These are phyloP conservation scores for Penicillium sp. DNA, from an alignment of 2,329 filamentous ascomycete species.

Conservation along the genomic window DNA sequence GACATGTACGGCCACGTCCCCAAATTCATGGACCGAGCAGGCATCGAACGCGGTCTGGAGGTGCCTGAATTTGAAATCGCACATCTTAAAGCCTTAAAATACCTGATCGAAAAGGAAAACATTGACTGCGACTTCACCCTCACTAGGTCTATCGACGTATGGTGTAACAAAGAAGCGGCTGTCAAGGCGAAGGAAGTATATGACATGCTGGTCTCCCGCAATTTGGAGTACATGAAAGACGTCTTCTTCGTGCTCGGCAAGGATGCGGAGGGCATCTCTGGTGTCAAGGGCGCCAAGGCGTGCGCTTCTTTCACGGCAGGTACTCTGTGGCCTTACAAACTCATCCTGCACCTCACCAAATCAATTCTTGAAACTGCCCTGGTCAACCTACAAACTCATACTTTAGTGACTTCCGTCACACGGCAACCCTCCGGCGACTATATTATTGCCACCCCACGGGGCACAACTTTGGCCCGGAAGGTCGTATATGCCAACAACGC, in stretches of 20 bases:
- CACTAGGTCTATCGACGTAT: constrained; percentile 48
- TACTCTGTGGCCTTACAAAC: constrained; percentile 71
- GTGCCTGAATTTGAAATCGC: constrained; percentile 48
- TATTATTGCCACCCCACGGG: too few species aligned
- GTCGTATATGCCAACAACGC: too few species aligned
- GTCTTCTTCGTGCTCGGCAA: constrained; percentile 32
- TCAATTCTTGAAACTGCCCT: too few species aligned
- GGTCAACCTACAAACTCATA: too few species aligned
- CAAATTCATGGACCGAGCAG: constrained; percentile 39
- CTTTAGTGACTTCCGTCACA: too few species aligned
- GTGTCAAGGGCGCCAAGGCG: constrained; percentile 45
- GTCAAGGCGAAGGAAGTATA: constrained; percentile 33
- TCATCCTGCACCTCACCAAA: constrained; percentile 75
- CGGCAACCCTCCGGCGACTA: too few species aligned
- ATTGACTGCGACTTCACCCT: constrained; percentile 53
- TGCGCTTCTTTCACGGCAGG: constrained; percentile 43
- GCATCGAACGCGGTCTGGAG: constrained; percentile 42
- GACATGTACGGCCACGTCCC: constrained; percentile 49
- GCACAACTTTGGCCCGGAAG: too few species aligned
- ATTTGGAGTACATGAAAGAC: constrained; percentile 38
- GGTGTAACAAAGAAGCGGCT: constrained; percentile 40
- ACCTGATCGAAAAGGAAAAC: constrained; percentile 45
- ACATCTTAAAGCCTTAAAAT: constrained; percentile 47
- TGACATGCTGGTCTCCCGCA: constrained; percentile 34
- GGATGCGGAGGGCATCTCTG: constrained; percentile 40